Conservation (phyloP, 1,284 basidiomycete species). For the Mrakiaceae sp. region DNA sequence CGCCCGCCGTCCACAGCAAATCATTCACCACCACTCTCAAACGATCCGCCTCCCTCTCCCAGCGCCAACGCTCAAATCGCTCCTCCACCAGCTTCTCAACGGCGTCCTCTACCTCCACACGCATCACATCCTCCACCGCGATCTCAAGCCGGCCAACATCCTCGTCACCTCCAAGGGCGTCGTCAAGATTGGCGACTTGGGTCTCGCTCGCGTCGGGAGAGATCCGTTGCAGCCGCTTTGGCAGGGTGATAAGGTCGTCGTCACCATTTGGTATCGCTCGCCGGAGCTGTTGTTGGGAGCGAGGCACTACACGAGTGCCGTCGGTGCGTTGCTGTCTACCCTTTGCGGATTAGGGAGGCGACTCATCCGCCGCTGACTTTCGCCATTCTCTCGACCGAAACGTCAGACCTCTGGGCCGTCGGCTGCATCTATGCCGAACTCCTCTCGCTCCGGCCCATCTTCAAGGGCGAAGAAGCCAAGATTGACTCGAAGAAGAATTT, state of each 20-base stretch:
- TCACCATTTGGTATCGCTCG: constrained; percentile 98
- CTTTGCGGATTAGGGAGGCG: background rate
- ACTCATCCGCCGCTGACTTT: background rate
- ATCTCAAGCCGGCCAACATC: constrained; percentile 98
- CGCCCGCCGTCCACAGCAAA: constrained; percentile 51
- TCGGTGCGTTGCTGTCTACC: constrained; percentile 38
- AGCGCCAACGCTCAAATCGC: constrained; percentile 70
- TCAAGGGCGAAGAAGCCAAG: constrained; percentile 98
- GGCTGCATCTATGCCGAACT: constrained; percentile 96
- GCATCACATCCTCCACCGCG: constrained; percentile 76
- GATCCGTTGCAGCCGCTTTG: constrained; percentile 71
- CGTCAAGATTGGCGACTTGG: constrained; percentile 96
- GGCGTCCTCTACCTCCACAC: constrained; percentile 91
- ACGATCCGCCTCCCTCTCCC: constrained; percentile 64
- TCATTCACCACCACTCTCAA: constrained; percentile 94
- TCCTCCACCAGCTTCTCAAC: constrained; percentile 91
- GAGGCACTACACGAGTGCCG: constrained; percentile 90
- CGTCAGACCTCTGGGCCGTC: constrained; percentile 77
- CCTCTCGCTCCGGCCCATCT: constrained; percentile 84
- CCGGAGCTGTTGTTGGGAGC: constrained; percentile 90
- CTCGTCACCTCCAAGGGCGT: constrained; percentile 78
- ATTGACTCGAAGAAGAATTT: constrained; percentile 71
- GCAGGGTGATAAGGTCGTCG: constrained; percentile 89
- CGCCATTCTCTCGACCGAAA: background rate
- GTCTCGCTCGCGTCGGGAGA: constrained; percentile 77